Evolutionary conservation across 257 asterid species (phyloP), one percentile per base, ranked within the genome.

Genomic region (Petunia secreta): DNA sequence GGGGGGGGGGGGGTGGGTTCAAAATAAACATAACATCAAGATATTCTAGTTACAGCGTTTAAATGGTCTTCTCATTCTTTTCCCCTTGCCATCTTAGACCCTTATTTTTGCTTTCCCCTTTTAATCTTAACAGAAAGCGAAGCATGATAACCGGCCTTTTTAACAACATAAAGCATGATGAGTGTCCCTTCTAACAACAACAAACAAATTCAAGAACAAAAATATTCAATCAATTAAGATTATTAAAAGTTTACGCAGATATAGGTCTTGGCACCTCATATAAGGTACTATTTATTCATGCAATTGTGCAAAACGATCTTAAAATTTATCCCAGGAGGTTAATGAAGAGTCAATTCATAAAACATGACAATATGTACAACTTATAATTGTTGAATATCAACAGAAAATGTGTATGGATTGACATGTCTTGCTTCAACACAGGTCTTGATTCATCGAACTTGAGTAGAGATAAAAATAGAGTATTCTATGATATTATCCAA

Each of bases 231-330:
- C 77, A 69, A 69, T 46, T 46, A 46, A 37, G 13, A 34, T 5
- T 25, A 71, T 25, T 71, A 59, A 48, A 34, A 4, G 10, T 34
- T 71, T 69, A 46, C 77, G 58, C 60, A 71, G 43, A 71, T 48
- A 71, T 48, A 25, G 43, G 44, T 34, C 77, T 71, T 71, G 60
- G 60, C 59, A 68, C 48, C 59, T 71, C 62, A 71, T 25, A 36
- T 48, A 11, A 71, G 48, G 62, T 71, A 71, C 60, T 71, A 46
- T 48, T 34, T 5, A 25, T 71, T 71, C 62, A 34, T 71, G 60
- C 77, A 71, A 39, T 71, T 50, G 59, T 48, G 60, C 77, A 71
- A 60, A 48, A 71, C 34, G 44, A 71, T 48, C 34, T 48, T 48
- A 34, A 48, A 71, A 10, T 71, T 71, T 60, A 48, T 40, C 76